A percentile compares a stretch with the other conserved stretches of the same genome.
Evolutionary conservation across 306 rosid genomes (phyloP).

Genomic region (Herpetospermum pedunculosum): DNA sequence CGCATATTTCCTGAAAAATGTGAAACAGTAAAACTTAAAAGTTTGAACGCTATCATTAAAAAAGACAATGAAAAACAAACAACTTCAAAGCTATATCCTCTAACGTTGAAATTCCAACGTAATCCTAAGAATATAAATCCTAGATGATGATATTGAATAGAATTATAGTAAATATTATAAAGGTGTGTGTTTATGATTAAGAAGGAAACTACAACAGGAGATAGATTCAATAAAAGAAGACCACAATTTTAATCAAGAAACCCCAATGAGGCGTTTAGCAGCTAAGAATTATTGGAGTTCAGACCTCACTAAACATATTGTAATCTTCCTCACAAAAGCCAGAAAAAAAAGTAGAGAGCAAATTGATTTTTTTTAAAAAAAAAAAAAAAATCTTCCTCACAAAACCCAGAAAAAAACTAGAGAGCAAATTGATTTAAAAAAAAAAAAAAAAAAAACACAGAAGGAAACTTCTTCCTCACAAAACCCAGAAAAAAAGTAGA

Average conservation of each 20-base stretch:
- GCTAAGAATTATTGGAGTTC: neutral
- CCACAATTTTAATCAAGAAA: neutral
- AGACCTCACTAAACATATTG: neutral
- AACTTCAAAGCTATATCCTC: neutral
- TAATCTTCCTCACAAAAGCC: neutral
- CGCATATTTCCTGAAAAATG: slow-evolving; percentile 1
- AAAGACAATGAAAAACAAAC: neutral
- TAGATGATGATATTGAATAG: neutral
- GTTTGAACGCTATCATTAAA: neutral
- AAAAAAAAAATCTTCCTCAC: too few relatives aligned
- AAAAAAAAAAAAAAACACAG: too few relatives aligned
- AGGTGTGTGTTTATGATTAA: neutral
- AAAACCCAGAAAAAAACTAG: too few relatives aligned
- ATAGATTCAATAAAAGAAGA: neutral
- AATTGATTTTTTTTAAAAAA: too few relatives aligned
- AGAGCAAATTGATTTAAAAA: too few relatives aligned
- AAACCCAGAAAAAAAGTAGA: too few relatives aligned
- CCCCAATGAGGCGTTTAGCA: neutral
- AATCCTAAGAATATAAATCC: neutral
- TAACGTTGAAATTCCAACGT: neutral
- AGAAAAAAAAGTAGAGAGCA: neutral
- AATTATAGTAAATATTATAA: neutral
- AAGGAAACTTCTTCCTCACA: too few relatives aligned
- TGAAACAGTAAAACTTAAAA: neutral
- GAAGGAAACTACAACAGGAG: neutral